Evolutionary conservation across 2,329 filamentous ascomycete genomes (phyloP), one percentile per base, ranked within the genome.

Genomic region (Aspergillus fischeri): DNA sequence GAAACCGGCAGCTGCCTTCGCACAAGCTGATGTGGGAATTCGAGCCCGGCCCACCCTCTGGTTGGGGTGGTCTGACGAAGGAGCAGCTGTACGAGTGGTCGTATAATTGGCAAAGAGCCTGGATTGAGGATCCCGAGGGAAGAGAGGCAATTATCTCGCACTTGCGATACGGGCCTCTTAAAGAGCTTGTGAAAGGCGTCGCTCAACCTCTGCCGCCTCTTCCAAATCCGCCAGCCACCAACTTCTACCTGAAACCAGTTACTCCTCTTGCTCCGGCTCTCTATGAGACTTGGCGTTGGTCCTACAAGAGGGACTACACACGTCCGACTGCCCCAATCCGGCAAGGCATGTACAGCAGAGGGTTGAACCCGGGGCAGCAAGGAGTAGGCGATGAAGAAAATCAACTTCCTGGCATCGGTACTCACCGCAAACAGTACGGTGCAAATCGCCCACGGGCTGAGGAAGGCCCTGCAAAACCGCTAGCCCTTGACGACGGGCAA

Each of bases 201-300:
- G 59, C 64, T 20, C 63, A 69, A 20, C 63, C 65, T 10, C 44
- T 70, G 45, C 67, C 68, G 1, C 54, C 60, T 14, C 59, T 62
- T 44, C 65, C 65, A 8, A 11, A 51, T 6, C 29, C 56, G 17
- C 60, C 64, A 20, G 45, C 14, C 24, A 58, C 49, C 17, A 55
- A 49, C 17, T 55, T 42, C 44, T 44, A 38, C 5, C 21, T 28
- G 25, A 24, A n/a, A 8, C 32, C 25, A 3, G 11, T 25, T 35
- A 48, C 51, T 45, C 51, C 42, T 27, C 11, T 32, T 21, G 44
- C 35, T 17, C 35, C 49, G 4, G 28, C 42, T 10, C 35, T 48
- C 21, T 21, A 62, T 10, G 21, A 52, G 41, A 27, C 9, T 8
- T 27, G 3, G 25, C 14, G 28, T 3, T 42, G 41, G 21, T n/a